Conservation (phyloP, 2,329 filamentous ascomycete species). For the Fusarium pilosicola region DNA sequence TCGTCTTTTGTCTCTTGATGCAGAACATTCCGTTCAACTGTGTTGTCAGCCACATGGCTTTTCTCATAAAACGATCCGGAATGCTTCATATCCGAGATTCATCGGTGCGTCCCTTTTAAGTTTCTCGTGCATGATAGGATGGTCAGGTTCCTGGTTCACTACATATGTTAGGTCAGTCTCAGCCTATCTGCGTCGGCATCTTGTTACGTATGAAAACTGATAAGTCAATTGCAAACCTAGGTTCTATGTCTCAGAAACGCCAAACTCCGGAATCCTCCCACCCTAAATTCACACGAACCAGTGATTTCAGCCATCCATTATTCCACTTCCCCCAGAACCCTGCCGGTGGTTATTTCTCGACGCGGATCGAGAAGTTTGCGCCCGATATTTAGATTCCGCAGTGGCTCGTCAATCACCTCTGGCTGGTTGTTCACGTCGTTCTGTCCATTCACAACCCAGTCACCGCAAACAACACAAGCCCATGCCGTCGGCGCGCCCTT, state of each 20-base stretch:
- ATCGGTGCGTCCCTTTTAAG: background rate
- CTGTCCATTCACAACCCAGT: conserved; percentile 45
- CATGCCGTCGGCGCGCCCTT: conserved; percentile 37
- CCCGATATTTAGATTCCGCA: conserved; percentile 23
- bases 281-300: background rate
- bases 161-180: conserved; percentile 4
- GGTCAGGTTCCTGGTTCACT: background rate
- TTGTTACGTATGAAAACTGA: conserved; percentile 11
- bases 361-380: conserved; percentile 4
- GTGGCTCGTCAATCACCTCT: conserved; percentile 28
- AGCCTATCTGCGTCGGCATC: background rate
- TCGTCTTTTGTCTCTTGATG: conserved; percentile 6
- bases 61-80: conserved; percentile 16
- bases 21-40: conserved; percentile 22
- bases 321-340: conserved; percentile 7
- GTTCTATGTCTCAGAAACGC: conserved; percentile 17
- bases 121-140: background rate
- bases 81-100: conserved; percentile 11
- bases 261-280: conserved; percentile 17
- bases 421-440: conserved; percentile 27
- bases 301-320: background rate
- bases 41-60: conserved; percentile 17
- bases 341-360: background rate
- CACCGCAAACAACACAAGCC: conserved; percentile 49
- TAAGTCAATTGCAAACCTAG: conserved; percentile 15